A percentile compares a stretch with the other conserved stretches of the same genome.
These are phyloP conservation scores for Dendrothele bispora DNA, from an alignment of 768 basidiomycete species.

Conservation along the genomic window DNA sequence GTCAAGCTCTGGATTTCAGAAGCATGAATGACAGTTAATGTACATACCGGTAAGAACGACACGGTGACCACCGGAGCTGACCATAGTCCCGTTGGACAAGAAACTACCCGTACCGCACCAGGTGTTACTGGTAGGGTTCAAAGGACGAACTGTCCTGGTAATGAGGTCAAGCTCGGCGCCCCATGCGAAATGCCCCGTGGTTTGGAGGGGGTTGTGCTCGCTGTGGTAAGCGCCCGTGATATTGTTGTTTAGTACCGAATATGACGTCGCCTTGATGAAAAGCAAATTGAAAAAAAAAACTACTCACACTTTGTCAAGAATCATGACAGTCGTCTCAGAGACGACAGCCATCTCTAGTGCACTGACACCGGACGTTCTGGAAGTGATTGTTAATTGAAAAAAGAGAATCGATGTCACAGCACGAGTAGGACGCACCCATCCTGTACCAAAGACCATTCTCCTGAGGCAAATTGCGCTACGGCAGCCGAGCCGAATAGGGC, in stretches of 20 bases:
- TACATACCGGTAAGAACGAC: constrained; percentile 13
- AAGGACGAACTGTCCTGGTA: constrained; percentile 34
- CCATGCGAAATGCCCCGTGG: constrained; percentile 46
- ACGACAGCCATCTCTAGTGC: constrained; percentile 6
- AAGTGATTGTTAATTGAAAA: no score
- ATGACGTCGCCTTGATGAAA: not conserved
- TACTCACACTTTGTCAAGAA: constrained; percentile 8
- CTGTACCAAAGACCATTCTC: no score
- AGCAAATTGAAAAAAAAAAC: not conserved
- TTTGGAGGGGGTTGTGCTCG: constrained; percentile 38
- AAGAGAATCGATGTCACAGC: no score
- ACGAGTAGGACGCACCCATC: no score
- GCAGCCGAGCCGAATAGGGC: no score
- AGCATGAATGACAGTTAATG: not conserved
- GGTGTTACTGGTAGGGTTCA: constrained; percentile 37
- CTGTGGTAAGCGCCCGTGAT: no score
- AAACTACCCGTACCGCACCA: constrained; percentile 45
- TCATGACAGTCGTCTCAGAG: constrained; percentile 7
- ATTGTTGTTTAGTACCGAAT: not conserved
- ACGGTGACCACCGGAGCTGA: constrained; percentile 19
- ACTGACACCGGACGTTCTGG: constrained; percentile 6
- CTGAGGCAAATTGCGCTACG: no score
- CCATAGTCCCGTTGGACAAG: constrained; percentile 41
- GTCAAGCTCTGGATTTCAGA: not conserved
- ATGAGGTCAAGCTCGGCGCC: constrained; percentile 41